phyloP scores from a whole-genome alignment of 306 rosid species.

The Dryas alaskensis region DNA sequence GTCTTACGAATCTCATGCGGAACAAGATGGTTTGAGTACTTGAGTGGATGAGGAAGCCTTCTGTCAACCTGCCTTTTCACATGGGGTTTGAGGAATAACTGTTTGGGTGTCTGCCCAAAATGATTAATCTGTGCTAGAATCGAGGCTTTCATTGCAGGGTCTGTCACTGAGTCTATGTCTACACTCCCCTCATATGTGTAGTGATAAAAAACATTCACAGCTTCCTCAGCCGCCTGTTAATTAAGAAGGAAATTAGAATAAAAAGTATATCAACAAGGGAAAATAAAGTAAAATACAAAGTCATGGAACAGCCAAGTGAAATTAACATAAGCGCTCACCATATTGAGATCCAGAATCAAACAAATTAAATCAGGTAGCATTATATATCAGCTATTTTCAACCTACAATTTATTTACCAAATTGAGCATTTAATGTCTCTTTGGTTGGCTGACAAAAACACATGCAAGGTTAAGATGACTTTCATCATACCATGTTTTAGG shows the following conservation, averaged over 20 bases:
- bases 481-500: not conserved
- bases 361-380: not conserved
- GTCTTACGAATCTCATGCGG: slow-evolving; percentile 81
- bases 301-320: slow-evolving; percentile 6
- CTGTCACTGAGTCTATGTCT: slow-evolving; percentile 94
- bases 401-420: not conserved
- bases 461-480: not conserved
- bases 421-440: not conserved
- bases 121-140: slow-evolving; percentile 98
- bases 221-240: slow-evolving; percentile 93
- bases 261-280: slow-evolving; percentile 25
- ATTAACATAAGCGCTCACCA: not conserved
- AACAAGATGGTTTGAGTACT: slow-evolving; percentile 65
- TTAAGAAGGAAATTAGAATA: slow-evolving; percentile 27
- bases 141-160: slow-evolving; percentile 99
- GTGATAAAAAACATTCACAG: slow-evolving; percentile 94
- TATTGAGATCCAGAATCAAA: not conserved
- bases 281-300: not conserved
- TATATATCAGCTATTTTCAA: not conserved
- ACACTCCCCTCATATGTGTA: slow-evolving; percentile 98
- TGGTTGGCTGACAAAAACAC: not conserved
- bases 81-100: slow-evolving; percentile 85
- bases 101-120: slow-evolving; percentile 99
- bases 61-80: slow-evolving; percentile 77
- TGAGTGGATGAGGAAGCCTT: slow-evolving; percentile 91